These are phyloP conservation scores for Coniochaeta ligniaria DNA, from an alignment of 2,329 filamentous ascomycete species.

Conservation along the genomic window DNA sequence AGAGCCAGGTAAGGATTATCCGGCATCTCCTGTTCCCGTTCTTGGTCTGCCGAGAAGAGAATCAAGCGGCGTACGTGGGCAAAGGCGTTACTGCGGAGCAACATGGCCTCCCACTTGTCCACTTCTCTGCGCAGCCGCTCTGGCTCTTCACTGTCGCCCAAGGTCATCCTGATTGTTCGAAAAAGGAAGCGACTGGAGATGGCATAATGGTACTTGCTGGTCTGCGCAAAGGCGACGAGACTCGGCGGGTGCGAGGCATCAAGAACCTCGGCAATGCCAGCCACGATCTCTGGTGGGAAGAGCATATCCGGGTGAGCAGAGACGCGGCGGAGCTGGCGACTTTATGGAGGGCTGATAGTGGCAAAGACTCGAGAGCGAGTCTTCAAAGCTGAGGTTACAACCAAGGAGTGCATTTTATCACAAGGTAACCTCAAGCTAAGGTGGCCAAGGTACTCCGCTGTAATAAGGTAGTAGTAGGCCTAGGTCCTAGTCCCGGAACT, in stretches of 20 bases:
- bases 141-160: neutral
- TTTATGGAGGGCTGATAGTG: neutral
- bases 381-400: neutral
- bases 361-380: neutral
- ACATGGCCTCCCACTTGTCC: neutral
- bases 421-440: too few species aligned
- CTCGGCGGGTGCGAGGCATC: conserved; percentile 1
- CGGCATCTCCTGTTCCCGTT: neutral
- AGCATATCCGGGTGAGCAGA: neutral
- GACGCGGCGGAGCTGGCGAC: neutral
- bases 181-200: conserved; percentile 2
- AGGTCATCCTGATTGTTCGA: conserved; percentile 3
- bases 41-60: neutral
- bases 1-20: neutral
- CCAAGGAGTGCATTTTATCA: neutral
- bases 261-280: neutral
- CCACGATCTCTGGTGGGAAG: conserved; percentile 2
- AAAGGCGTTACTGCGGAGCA: conserved; percentile 2
- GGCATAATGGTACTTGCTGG: conserved; percentile 1
- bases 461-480: too few species aligned
- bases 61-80: conserved; percentile 4
- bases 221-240: conserved; percentile 3
- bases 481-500: too few species aligned
- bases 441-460: too few species aligned
- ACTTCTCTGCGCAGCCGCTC: neutral